phyloP scores from a whole-genome alignment of 2,329 filamentous ascomycete species.

The Colletotrichum incanum region DNA sequence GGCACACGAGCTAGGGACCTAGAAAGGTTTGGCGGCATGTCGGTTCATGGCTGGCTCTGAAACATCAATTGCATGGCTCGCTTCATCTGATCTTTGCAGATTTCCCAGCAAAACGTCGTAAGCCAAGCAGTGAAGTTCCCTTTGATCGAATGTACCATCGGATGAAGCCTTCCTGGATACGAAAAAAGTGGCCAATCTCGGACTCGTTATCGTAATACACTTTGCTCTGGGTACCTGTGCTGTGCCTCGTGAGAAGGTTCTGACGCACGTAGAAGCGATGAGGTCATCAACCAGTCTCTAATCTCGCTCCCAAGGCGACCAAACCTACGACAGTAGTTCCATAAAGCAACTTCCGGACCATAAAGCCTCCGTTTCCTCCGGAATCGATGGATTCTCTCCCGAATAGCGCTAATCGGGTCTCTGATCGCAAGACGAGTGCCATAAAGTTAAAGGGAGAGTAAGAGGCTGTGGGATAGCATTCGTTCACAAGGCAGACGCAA shows the following conservation, averaged over 20 bases:
- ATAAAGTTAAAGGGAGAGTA: too few species aligned
- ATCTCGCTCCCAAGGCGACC: background rate
- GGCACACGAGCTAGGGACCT: background rate
- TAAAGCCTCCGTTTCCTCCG: too few species aligned
- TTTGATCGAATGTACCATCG: background rate
- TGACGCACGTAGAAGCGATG: background rate
- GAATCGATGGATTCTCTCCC: too few species aligned
- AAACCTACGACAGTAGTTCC: too few species aligned
- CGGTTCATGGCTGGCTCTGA: background rate
- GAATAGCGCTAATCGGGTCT: too few species aligned
- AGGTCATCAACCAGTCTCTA: background rate
- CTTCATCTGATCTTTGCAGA: constrained; percentile 3
- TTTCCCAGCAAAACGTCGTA: background rate
- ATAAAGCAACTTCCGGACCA: background rate
- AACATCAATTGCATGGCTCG: constrained; percentile 7
- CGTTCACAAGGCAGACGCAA: too few species aligned
- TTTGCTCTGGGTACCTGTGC: background rate
- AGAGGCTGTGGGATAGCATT: too few species aligned
- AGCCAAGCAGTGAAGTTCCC: background rate
- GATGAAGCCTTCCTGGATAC: background rate
- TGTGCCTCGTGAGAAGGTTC: background rate
- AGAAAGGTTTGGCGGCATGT: too few species aligned
- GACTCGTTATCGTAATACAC: background rate
- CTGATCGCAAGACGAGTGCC: too few species aligned
- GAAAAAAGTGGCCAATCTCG: background rate